These are phyloP conservation scores for Trapa incisa DNA, from an alignment of 345 rosid genomes.

Conservation along the genomic window DNA sequence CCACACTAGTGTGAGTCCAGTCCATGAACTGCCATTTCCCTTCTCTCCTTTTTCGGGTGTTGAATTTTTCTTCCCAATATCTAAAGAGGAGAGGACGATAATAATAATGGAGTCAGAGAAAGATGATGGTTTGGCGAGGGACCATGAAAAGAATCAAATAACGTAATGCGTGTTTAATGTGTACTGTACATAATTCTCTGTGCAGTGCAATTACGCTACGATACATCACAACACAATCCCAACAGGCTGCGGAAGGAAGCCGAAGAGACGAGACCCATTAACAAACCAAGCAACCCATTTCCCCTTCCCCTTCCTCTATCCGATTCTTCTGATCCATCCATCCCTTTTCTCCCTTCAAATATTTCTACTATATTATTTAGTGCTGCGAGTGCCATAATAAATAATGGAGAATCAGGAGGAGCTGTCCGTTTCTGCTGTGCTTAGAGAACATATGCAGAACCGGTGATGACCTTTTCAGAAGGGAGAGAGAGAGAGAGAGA, in stretches of 20 bases:
- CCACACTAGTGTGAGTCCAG: background rate
- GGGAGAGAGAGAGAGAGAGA: background rate
- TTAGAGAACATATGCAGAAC: background rate
- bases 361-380: background rate
- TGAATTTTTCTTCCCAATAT: background rate
- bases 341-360: too few species aligned
- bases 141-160: background rate
- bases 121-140: background rate
- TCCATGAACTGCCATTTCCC: background rate
- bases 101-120: background rate
- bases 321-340: background rate
- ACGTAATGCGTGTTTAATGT: too few species aligned
- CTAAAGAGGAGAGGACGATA: background rate
- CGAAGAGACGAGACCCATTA: constrained; percentile 1
- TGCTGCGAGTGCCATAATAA: background rate
- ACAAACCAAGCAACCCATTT: background rate
- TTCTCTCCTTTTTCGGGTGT: background rate
- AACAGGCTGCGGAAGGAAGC: background rate
- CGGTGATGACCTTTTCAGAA: too few species aligned
- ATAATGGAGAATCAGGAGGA: background rate
- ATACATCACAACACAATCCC: background rate
- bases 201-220: too few species aligned
- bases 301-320: background rate
- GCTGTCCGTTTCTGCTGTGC: background rate
- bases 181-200: too few species aligned